Evolutionary conservation across 2,329 filamentous ascomycete species (phyloP).

Genomic region (Thermoascus crustaceus): DNA sequence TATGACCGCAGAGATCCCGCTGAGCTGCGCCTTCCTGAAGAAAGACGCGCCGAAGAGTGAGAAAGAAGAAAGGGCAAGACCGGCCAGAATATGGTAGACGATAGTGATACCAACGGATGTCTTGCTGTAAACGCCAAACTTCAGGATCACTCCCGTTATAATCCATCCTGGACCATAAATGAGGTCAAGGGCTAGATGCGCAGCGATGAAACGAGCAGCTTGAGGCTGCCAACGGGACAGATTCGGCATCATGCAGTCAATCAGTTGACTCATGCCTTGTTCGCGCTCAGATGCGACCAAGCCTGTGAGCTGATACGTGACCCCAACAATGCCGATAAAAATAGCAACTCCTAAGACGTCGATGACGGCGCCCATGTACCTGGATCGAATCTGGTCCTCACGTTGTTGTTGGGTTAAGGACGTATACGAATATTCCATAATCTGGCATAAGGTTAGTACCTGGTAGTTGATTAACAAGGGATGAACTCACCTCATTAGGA

Average conservation of each 20-base stretch:
- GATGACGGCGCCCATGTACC: conserved; percentile 66
- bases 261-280: conserved; percentile 74
- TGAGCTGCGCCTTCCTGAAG: conserved; percentile 81
- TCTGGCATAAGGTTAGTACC: conserved; percentile 11
- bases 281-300: conserved; percentile 81
- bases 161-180: conserved; percentile 81
- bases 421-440: conserved; percentile 69
- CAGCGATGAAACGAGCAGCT: conserved; percentile 65
- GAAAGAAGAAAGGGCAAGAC: conserved; percentile 68
- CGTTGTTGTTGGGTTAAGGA: conserved; percentile 60
- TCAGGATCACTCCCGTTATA: conserved; percentile 60
- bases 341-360: conserved; percentile 71
- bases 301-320: conserved; percentile 80
- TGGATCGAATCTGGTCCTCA: conserved; percentile 53
- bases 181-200: conserved; percentile 70
- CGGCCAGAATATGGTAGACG: conserved; percentile 66
- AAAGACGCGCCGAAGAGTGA: conserved; percentile 74
- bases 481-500: conserved; percentile 24
- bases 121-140: conserved; percentile 54
- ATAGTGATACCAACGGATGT: conserved; percentile 59
- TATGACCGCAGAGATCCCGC: conserved; percentile 71
- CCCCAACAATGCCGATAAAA: conserved; percentile 68
- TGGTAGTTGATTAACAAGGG: background rate
- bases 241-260: conserved; percentile 87
- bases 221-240: conserved; percentile 66